Base-by-base conservation (phyloP, 148 eudicot species). In the Nyssa sinensis region DNA sequence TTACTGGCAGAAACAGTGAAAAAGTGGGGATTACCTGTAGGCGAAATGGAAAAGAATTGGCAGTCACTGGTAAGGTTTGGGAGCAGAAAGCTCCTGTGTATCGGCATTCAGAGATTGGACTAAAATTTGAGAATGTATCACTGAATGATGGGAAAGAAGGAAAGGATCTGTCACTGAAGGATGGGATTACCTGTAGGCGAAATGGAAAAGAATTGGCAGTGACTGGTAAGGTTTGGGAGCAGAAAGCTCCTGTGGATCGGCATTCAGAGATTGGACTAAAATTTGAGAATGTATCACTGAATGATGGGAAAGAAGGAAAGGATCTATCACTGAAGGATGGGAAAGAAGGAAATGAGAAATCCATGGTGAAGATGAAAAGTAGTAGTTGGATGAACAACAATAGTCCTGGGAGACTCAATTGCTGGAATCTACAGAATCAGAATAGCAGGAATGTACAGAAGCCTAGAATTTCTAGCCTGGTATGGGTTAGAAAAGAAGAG, bases 401-500 rank as follows among this genome's bases (percentile, higher is more conserved):
- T 51, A 33, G n/a, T 37, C 33, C 9, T 41, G 60, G 28, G 23
- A 11, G 61, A 19, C 59, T 6, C 19, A 55, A 57, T 37, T 0
- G 12, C 53, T 13, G 59, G 71, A 64, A n/a, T 53, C 30, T 47
- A 3, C 8, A 3, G n/a, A n/a, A n/a, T n/a, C n/a, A n/a, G n/a
- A n/a, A 3, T 37, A 8, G 41, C 41, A 8, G 41, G 55, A 6
- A 49, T 49, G 32, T 29, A 58, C 33, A 28, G 68, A 59, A 7
- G 60, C 25, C 27, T 34, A 59, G 41, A 28, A 76, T 73, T 75
- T 53, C 70, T 65, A 77, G 59, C 41, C 66, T 79, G 55, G 73
- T 39, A 49, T 83, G 86, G 86, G 79, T 80, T 69, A 83, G 67
- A 61, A 83, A 80, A 58, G 78, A 51, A 30, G 79, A 66, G 1